These are phyloP conservation scores for Mucor mucedo DNA, from an alignment of 371 early-diverging fungal genomes.

Conservation along the genomic window DNA sequence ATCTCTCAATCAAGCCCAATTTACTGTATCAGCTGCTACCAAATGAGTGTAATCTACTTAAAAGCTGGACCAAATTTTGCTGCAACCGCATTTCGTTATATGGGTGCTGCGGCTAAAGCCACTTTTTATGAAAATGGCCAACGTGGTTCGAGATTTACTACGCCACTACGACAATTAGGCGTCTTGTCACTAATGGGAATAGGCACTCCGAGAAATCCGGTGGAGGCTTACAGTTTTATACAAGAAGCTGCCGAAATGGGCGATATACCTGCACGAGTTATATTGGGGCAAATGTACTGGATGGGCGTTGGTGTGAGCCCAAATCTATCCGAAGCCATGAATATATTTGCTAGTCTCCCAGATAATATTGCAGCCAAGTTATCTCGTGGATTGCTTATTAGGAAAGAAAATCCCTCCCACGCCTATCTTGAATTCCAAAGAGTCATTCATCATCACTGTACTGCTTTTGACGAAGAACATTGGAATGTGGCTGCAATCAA, in stretches of 20 bases:
- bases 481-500: conserved; percentile 21
- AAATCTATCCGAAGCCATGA: conserved; percentile 12
- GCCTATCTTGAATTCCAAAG: conserved; percentile 16
- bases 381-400: conserved; percentile 17
- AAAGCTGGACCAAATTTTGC: conserved; percentile 12
- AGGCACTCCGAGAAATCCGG: conserved; percentile 10
- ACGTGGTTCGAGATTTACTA: neutral
- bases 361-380: conserved; percentile 26
- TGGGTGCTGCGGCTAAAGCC: conserved; percentile 11
- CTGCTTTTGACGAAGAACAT: conserved; percentile 16
- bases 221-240: conserved; percentile 13
- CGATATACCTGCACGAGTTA: conserved; percentile 20
- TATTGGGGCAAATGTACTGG: conserved; percentile 30
- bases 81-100: conserved; percentile 11
- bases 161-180: conserved; percentile 21
- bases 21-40: conserved; percentile 20
- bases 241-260: conserved; percentile 19
- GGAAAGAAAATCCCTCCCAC: conserved; percentile 19
- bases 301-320: conserved; percentile 12
- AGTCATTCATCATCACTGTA: conserved; percentile 2
- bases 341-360: conserved; percentile 10
- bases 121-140: neutral
- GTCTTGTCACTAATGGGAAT: conserved; percentile 16
- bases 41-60: conserved; percentile 23
- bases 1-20: conserved; percentile 15